These are phyloP conservation scores for Hydnum rufescens DNA, from an alignment of 768 basidiomycete genomes.

Conservation along the genomic window DNA sequence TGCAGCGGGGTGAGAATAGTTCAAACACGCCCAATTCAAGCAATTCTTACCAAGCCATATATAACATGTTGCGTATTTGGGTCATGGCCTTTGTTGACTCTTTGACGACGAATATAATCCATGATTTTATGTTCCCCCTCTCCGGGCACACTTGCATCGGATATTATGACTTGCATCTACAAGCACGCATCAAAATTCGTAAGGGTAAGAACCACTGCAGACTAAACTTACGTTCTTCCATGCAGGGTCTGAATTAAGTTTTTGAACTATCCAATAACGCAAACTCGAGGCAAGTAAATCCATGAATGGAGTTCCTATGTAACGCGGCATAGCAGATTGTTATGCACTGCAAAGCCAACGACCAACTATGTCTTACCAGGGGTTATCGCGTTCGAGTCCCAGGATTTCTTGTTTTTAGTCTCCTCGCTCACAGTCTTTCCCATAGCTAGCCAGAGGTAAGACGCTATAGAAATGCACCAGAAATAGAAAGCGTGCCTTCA, in stretches of 20 bases:
- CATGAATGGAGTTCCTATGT: conserved; percentile 77
- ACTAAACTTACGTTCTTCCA: conserved; percentile 63
- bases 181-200: neutral
- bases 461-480: neutral
- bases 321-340: neutral
- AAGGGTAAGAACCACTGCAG: neutral
- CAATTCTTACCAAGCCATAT: conserved; percentile 64
- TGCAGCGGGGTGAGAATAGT: conserved; percentile 15
- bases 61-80: conserved; percentile 94
- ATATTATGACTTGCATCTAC: conserved; percentile 88
- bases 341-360: neutral
- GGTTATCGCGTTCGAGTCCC: conserved; percentile 98
- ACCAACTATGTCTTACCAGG: conserved; percentile 32
- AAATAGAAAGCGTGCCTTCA: conserved; percentile 37
- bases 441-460: conserved; percentile 40
- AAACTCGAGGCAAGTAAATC: conserved; percentile 68
- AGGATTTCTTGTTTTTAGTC: conserved; percentile 64
- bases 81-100: conserved; percentile 73
- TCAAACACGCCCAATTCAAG: neutral
- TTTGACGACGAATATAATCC: conserved; percentile 89
- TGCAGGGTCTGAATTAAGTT: conserved; percentile 85
- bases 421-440: conserved; percentile 61
- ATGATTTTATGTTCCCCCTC: conserved; percentile 99
- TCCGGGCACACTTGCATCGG: conserved; percentile 91
- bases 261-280: conserved; percentile 90